Base-by-base conservation (phyloP, 805 yeast species). In the Saccharomycodes ludwigii region DNA sequence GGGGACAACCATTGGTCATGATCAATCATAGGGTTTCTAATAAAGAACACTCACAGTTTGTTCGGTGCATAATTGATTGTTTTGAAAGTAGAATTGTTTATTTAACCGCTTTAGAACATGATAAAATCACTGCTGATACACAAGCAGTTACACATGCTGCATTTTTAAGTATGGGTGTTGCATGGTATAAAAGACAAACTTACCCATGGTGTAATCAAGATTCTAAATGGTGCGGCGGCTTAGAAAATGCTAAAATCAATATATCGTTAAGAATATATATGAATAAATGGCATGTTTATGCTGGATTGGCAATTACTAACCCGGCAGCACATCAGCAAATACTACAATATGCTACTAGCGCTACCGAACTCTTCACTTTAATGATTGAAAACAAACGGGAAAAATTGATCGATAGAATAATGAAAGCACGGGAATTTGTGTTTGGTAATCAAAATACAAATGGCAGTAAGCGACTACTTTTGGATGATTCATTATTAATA, bases 81-180 rank as follows among this genome's bases (percentile, higher is more conserved):
- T 65, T 91, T 31, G 62, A 79, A 19, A 83, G 95, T 9, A 79
- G 78, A 40, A 63, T 70, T 21, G 96, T 85, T 17, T 66, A 73
- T 33, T 62, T 91, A 20, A 65, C 83, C 0, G 94, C 91, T n/a
- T 66, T 71, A 32, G 86, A 86, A 50, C 98, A 91, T 52, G 98
- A 91, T 53, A 72, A 69, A 44, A 88, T 91, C 40, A 88, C 98
- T 1, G 98, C 98, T 0, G 98, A 91, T 52, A 91, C 97, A 2
- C 98, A 91, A 54, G 97, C 97, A 0, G 95, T 88, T 12, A 91
- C 98, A 0, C 98, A 91, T 52, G 96, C 96, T 9, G 97, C 96
- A 0, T 91, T 91, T 48, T 61, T 91, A 37, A 77, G 93, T 35
- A 91, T 91, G 98, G 98, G 98, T 4, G 73, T 76, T 6, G 97